Percentiles rank a stretch among this genome's conserved stretches.
Evolutionary conservation across 768 basidiomycete genomes (phyloP).

Genomic region (Mycena leptocephala): DNA sequence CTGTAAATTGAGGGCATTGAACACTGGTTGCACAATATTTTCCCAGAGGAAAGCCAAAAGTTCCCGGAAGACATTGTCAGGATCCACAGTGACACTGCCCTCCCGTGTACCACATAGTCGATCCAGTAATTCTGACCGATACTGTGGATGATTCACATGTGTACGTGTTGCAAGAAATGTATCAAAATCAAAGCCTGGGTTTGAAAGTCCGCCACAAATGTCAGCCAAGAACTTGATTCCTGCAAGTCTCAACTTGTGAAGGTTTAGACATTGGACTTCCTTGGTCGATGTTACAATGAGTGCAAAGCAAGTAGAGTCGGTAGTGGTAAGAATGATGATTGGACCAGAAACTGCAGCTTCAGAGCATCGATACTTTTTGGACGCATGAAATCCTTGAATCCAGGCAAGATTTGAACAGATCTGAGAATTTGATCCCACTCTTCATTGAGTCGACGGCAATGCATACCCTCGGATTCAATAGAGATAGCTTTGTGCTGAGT

Average conservation of each 20-base stretch:
- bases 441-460: slow-evolving; percentile 35
- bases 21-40: not conserved
- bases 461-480: slow-evolving; percentile 34
- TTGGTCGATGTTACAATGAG: slow-evolving; percentile 13
- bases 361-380: not conserved
- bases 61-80: not conserved
- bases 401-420: slow-evolving; percentile 10
- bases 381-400: no score
- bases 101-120: not conserved
- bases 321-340: slow-evolving; percentile 18
- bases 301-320: slow-evolving; percentile 25
- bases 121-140: not conserved
- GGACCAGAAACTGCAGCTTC: not conserved
- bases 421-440: slow-evolving; percentile 36
- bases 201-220: not conserved
- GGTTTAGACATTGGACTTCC: not conserved
- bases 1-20: not conserved
- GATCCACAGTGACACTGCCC: not conserved
- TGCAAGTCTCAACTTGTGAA: no score
- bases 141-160: not conserved
- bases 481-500: slow-evolving; percentile 27
- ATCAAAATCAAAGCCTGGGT: not conserved
- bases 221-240: not conserved
- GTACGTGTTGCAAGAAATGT: no score
- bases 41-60: not conserved